Evolutionary conservation across 148 eudicot species (phyloP), one percentile per base, ranked within the genome.

Genomic region (Oxyria digyna): DNA sequence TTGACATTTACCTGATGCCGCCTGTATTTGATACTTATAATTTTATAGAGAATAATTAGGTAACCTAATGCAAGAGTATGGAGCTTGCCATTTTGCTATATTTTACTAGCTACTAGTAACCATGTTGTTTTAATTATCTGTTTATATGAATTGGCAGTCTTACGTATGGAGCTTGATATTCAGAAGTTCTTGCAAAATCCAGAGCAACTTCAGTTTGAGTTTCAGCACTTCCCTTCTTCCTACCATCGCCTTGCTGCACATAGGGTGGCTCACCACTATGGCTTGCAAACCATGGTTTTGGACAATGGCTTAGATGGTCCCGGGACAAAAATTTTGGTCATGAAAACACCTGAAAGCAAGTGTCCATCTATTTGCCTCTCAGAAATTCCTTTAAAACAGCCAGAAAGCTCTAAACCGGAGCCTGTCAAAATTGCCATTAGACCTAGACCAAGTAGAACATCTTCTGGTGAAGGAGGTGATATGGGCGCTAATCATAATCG

Each of bases 181-280:
- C 95, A 87, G 74, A 93, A 79, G 70, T 93, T 93, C 77, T 68
- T 93, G 78, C 87, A 85, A 67, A 87, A 73, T 75, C 75, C 88
- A 42, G 87, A 83, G 48, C 83, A 72, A 54, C 82, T 81, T 67
- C 92, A 87, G 70, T 89, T 93, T 65, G 92, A 93, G 85, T 93
- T 93, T 76, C 96, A 78, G 45, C 98, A 87, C 71, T 86, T 87
- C 59, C 98, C 98, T 42, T 87, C 96, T 24, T 93, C 98, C 38
- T 93, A 93, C 78, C 81, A 89, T 50, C 95, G 98, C 29, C 96
- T 93, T 74, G 98, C 96, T 62, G 98, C 96, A 15, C 98, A 93
- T 71, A 86, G 96, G 75, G 98, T 93, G 70, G 95, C 98, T 67
- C 98, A 93, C n/a, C 96, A 93, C 77, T 93, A 86, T 70, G 86